Evolutionary conservation across 2,329 filamentous ascomycete species (phyloP).

Genomic region (Colletotrichum truncatum): DNA sequence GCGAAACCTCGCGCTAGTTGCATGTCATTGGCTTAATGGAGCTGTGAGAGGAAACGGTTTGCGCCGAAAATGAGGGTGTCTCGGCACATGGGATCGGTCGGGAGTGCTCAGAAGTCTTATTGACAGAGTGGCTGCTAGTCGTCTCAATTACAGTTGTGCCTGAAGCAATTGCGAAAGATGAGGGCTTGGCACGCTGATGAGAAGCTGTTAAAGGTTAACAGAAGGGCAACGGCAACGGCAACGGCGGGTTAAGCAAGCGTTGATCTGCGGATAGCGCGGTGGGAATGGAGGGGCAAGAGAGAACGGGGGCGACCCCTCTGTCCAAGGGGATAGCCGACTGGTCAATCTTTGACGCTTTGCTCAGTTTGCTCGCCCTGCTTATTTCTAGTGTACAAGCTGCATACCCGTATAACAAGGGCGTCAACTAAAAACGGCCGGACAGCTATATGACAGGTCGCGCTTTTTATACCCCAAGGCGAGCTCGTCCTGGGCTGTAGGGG

Average conservation of each 20-base stretch:
- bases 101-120: too few relatives aligned
- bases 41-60: background rate
- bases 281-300: background rate
- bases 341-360: background rate
- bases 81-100: too few relatives aligned
- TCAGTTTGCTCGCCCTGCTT: background rate
- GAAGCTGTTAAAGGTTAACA: too few relatives aligned
- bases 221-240: background rate
- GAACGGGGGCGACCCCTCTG: slow-evolving; percentile 4
- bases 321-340: background rate
- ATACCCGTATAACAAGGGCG: background rate
- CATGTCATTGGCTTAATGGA: background rate
- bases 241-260: background rate
- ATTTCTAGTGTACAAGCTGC: background rate
- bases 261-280: background rate
- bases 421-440: background rate
- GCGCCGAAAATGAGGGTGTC: background rate
- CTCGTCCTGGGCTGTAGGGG: too few relatives aligned
- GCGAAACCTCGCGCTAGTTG: background rate
- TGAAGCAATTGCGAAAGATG: background rate
- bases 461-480: too few relatives aligned
- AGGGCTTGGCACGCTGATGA: too few relatives aligned
- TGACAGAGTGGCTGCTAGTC: too few relatives aligned
- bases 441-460: too few relatives aligned
- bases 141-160: too few relatives aligned